phyloP scores from a whole-genome alignment of 2,329 filamentous ascomycete species.

The Ceratocystis eucalypticola region DNA sequence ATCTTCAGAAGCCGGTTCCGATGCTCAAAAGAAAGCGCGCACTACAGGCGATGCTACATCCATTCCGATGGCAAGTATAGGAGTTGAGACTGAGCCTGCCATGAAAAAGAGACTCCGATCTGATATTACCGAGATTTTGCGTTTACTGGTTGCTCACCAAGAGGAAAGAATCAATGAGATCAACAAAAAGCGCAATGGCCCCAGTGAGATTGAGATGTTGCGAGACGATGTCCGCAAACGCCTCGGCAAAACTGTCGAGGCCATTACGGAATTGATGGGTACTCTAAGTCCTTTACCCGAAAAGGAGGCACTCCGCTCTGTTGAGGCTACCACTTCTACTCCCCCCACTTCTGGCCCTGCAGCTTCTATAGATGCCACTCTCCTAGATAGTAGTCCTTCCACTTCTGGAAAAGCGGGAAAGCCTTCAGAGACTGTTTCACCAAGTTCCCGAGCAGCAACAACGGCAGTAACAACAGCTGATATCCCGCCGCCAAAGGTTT shows the following conservation, averaged over 20 bases:
- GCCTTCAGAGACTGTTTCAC: neutral
- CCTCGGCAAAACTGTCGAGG: constrained; percentile 6
- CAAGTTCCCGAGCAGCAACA: neutral
- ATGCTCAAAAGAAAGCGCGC: neutral
- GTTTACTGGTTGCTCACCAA: constrained; percentile 13
- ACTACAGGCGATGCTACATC: neutral
- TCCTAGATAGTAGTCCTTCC: neutral
- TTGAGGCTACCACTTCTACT: neutral
- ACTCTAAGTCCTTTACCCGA: neutral
- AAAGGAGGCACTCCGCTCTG: neutral
- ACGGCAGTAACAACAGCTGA: neutral
- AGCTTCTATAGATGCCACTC: neutral
- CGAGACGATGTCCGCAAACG: constrained; percentile 9
- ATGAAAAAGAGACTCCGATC: constrained; percentile 18
- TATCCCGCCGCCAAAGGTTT: neutral
- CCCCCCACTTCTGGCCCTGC: neutral
- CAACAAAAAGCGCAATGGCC: neutral
- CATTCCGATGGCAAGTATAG: constrained; percentile 1
- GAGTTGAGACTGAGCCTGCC: constrained; percentile 18
- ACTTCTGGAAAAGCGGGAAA: neutral
- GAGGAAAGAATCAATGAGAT: constrained; percentile 11
- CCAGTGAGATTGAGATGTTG: constrained; percentile 10
- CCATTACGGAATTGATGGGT: constrained; percentile 10
- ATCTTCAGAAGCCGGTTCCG: neutral
- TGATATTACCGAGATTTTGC: constrained; percentile 17